Conservation (phyloP, 2,329 filamentous ascomycete genomes). For the Cercospora citrullina region DNA sequence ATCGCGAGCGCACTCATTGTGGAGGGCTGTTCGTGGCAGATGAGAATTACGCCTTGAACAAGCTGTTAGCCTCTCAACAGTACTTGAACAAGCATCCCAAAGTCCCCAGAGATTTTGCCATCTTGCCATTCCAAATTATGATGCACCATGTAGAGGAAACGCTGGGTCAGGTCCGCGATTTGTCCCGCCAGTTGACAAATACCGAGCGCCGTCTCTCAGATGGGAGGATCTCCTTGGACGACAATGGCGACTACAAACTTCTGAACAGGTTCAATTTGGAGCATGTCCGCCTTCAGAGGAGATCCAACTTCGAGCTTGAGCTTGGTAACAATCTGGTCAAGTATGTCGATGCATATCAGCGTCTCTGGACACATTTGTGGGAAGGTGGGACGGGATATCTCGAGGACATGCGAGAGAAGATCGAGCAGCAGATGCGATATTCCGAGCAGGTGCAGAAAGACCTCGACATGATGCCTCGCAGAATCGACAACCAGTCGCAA, state of each 20-base stretch:
- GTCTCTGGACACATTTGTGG: conserved; percentile 35
- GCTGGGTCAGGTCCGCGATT: conserved; percentile 32
- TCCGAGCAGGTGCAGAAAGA: conserved; percentile 37
- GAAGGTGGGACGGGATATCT: conserved; percentile 39
- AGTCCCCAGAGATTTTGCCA: conserved; percentile 38
- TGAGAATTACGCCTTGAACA: conserved; percentile 33
- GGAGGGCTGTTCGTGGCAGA: conserved; percentile 37
- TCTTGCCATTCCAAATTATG: conserved; percentile 37
- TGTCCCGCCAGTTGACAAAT: conserved; percentile 35
- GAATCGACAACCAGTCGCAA: conserved; percentile 41
- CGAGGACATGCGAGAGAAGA: conserved; percentile 40
- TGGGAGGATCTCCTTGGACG: conserved; percentile 37
- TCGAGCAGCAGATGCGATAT: conserved; percentile 39
- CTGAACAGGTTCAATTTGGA: conserved; percentile 39
- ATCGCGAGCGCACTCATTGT: conserved; percentile 35
- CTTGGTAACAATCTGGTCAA: conserved; percentile 37
- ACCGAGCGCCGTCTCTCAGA: conserved; percentile 39
- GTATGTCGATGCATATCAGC: conserved; percentile 38
- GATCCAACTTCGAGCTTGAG: conserved; percentile 39
- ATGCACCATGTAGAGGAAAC: conserved; percentile 38
- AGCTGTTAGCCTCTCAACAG: conserved; percentile 31
- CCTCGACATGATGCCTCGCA: conserved; percentile 36
- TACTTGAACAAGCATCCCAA: conserved; percentile 40
- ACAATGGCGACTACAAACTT: conserved; percentile 40
- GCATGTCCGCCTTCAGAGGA: conserved; percentile 36